These are phyloP conservation scores for Fusarium cyanostomum DNA, from an alignment of 2,329 filamentous ascomycete genomes.

Conservation along the genomic window DNA sequence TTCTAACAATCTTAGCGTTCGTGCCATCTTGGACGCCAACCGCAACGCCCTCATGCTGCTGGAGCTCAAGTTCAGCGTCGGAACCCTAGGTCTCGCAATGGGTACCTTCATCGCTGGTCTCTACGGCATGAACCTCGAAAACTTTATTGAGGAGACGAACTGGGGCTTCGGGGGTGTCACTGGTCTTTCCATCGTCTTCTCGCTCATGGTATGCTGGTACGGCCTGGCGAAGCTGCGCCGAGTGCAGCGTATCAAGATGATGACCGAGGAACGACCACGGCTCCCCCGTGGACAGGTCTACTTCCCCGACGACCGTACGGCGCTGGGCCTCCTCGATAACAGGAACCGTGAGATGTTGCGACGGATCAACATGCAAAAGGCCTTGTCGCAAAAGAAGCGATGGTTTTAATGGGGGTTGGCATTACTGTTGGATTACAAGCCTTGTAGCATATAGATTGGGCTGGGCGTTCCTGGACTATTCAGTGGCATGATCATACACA, in stretches of 20 bases:
- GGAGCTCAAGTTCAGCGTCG: constrained; percentile 95
- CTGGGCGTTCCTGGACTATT: constrained; percentile 23
- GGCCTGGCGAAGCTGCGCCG: constrained; percentile 84
- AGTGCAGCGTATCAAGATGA: constrained; percentile 91
- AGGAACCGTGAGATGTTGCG: constrained; percentile 64
- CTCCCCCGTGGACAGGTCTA: constrained; percentile 54
- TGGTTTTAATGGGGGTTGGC: constrained; percentile 34
- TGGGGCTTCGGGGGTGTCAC: constrained; percentile 85
- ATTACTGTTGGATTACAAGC: constrained; percentile 13
- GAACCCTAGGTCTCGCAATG: constrained; percentile 91
- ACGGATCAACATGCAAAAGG: constrained; percentile 61
- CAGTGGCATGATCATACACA: constrained; percentile 20
- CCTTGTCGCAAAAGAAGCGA: constrained; percentile 48
- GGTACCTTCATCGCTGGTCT: constrained; percentile 96
- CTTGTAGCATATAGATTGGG: constrained; percentile 15
- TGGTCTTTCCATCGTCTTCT: constrained; percentile 74
- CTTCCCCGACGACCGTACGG: constrained; percentile 47
- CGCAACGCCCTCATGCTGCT: constrained; percentile 98
- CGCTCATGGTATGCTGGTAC: constrained; percentile 81
- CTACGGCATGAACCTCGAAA: constrained; percentile 99
- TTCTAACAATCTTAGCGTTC: constrained; percentile 69
- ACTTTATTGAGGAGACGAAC: constrained; percentile 95
- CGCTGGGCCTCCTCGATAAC: constrained; percentile 61
- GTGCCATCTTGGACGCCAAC: constrained; percentile 96
- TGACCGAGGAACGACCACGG: constrained; percentile 53